These are phyloP conservation scores for Rhododendron henanense DNA, from an alignment of 148 eudicot species.

Conservation along the genomic window DNA sequence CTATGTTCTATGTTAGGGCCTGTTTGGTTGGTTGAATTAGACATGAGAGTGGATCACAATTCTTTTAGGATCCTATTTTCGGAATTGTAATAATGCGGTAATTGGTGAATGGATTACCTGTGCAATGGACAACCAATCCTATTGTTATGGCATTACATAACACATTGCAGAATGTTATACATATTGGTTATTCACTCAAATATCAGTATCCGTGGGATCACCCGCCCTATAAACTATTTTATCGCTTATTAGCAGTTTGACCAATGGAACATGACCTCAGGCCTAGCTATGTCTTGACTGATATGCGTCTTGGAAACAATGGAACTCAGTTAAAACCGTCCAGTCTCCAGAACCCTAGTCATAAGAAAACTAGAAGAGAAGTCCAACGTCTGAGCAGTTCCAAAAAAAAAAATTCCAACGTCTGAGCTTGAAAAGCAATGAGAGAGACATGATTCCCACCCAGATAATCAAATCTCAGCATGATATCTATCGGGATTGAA, in stretches of 20 bases:
- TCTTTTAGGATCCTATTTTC: neutral
- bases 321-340: neutral
- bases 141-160: too few relatives aligned
- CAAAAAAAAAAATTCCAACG: too few relatives aligned
- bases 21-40: neutral
- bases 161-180: too few relatives aligned
- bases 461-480: neutral
- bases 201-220: neutral
- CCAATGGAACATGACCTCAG: neutral
- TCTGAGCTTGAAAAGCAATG: too few relatives aligned
- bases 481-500: neutral
- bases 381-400: too few relatives aligned
- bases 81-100: neutral
- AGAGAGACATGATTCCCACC: neutral
- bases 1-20: neutral
- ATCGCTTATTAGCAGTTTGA: neutral
- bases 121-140: neutral
- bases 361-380: too few relatives aligned
- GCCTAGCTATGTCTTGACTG: too few relatives aligned
- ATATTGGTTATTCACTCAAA: neutral
- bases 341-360: too few relatives aligned
- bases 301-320: neutral
- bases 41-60: neutral
- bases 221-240: neutral
- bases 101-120: neutral